A percentile compares a stretch with the other conserved stretches of the same genome.
These are phyloP conservation scores for Calycina herbarum DNA, from an alignment of 2,329 filamentous ascomycete genomes.

Conservation along the genomic window DNA sequence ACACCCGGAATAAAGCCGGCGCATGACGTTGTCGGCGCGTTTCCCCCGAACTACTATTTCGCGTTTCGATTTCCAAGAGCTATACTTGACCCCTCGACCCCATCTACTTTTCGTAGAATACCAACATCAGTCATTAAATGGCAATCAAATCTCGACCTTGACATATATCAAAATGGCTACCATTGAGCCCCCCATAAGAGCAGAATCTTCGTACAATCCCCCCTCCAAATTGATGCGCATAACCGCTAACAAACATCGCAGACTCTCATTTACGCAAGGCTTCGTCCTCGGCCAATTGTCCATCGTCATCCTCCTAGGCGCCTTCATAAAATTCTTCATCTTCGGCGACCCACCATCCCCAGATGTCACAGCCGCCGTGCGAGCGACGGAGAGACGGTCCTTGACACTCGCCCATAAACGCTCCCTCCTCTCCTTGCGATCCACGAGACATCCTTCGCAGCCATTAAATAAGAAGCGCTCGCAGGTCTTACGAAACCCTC, in stretches of 20 bases:
- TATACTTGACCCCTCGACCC: neutral
- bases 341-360: conserved; percentile 90
- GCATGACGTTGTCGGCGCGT: conserved; percentile 11
- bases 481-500: conserved; percentile 70
- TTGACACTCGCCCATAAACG: conserved; percentile 75
- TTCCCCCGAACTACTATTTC: conserved; percentile 4
- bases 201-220: conserved; percentile 44
- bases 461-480: conserved; percentile 64
- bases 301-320: conserved; percentile 84
- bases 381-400: conserved; percentile 72
- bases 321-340: conserved; percentile 99
- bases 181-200: conserved; percentile 24
- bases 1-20: neutral
- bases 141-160: neutral
- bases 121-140: neutral
- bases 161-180: conserved; percentile 23
- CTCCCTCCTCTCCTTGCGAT: conserved; percentile 64
- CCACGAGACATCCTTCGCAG: conserved; percentile 40
- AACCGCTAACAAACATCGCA: conserved; percentile 38
- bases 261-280: conserved; percentile 89
- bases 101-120: neutral
- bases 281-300: conserved; percentile 92
- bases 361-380: conserved; percentile 74
- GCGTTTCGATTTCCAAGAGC: neutral
- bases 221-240: conserved; percentile 11